A percentile compares a stretch with the other conserved stretches of the same genome.
Conservation (phyloP, 2,329 filamentous ascomycete species). For the Cladophialophora immunda region DNA sequence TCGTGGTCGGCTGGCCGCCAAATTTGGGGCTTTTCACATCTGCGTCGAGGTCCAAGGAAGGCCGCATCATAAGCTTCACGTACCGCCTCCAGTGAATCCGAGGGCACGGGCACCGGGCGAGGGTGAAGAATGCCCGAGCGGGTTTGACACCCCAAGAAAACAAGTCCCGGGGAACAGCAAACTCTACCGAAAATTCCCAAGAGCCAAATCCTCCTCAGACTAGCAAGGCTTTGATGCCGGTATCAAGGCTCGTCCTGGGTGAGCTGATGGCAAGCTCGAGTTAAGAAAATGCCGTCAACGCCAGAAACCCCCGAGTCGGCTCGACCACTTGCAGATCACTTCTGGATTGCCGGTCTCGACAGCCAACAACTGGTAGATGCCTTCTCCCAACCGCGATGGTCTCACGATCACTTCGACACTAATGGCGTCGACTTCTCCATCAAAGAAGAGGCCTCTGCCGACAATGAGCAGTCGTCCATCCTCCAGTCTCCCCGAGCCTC, state of each 20-base stretch:
- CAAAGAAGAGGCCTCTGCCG: constrained; percentile 66
- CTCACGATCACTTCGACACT: constrained; percentile 48
- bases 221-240: constrained; percentile 9
- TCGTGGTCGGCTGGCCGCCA: constrained; percentile 13
- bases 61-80: neutral
- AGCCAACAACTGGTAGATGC: constrained; percentile 56
- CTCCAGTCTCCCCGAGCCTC: constrained; percentile 52
- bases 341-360: constrained; percentile 67
- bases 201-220: constrained; percentile 1
- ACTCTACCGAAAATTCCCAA: neutral
- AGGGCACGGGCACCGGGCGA: constrained; percentile 5
- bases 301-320: constrained; percentile 45
- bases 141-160: neutral
- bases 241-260: neutral
- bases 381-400: constrained; percentile 41
- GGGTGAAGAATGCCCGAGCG: constrained; percentile 18
- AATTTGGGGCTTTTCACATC: neutral
- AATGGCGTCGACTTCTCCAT: constrained; percentile 56
- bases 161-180: neutral
- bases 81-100: neutral
- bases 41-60: neutral
- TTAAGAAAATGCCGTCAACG: constrained; percentile 23
- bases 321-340: constrained; percentile 70
- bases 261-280: constrained; percentile 1
- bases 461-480: constrained; percentile 55